Evolutionary conservation across 1,284 basidiomycete genomes (phyloP).

Genomic region (Stygiomarasmius scandens): DNA sequence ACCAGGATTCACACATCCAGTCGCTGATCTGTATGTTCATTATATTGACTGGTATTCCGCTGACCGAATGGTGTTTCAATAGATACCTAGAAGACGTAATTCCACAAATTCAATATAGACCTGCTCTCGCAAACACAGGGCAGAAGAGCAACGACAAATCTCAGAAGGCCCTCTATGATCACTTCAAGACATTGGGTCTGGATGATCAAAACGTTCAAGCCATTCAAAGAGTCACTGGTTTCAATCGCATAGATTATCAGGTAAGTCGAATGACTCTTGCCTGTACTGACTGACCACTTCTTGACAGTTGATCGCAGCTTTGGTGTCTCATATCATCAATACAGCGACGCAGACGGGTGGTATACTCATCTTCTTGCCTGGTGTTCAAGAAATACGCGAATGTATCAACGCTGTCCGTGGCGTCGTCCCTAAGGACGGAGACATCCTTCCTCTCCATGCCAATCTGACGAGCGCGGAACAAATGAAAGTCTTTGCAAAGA

Average conservation of each 20-base stretch:
- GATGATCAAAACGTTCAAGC: conserved; percentile 55
- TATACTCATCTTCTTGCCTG: conserved; percentile 87
- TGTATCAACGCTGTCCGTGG: conserved; percentile 72
- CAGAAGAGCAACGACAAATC: conserved; percentile 56
- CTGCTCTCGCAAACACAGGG: conserved; percentile 29
- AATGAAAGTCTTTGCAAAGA: conserved; percentile 72
- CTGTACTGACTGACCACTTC: neutral
- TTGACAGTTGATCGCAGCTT: conserved; percentile 64
- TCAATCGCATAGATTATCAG: conserved; percentile 76
- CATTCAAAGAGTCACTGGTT: conserved; percentile 63
- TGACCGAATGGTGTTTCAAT: conserved; percentile 1
- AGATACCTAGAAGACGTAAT: conserved; percentile 86
- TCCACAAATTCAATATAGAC: conserved; percentile 52
- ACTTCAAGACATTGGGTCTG: conserved; percentile 55
- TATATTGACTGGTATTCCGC: neutral
- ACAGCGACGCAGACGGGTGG: conserved; percentile 57
- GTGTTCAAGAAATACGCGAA: conserved; percentile 85
- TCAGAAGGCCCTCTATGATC: conserved; percentile 45
- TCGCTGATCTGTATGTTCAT: conserved; percentile 67
- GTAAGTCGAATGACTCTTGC: conserved; percentile 34
- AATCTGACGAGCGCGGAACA: conserved; percentile 89
- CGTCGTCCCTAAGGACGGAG: conserved; percentile 38
- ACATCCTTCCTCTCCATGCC: conserved; percentile 86
- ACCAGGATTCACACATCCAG: conserved; percentile 82
- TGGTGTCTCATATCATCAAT: conserved; percentile 67